These are phyloP conservation scores for Leccinum olivaceopallidum DNA, from an alignment of 768 basidiomycete genomes.

Conservation along the genomic window DNA sequence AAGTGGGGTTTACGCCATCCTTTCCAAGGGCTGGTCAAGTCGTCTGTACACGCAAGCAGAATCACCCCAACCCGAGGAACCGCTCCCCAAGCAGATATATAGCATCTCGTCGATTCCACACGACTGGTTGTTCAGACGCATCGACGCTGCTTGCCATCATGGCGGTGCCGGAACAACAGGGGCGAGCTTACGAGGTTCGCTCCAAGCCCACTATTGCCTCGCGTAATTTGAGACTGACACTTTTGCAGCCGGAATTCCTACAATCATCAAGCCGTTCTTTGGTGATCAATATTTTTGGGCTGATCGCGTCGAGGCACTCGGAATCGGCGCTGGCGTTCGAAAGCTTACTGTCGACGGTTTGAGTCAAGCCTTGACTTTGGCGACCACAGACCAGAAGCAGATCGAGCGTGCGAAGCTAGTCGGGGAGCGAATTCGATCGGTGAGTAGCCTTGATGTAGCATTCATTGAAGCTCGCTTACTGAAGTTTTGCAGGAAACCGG, in stretches of 20 bases:
- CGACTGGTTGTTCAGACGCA: constrained; percentile 92
- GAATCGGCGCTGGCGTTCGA: constrained; percentile 84
- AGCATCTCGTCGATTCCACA: constrained; percentile 86
- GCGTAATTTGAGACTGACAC: constrained; percentile 5
- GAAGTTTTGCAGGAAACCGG: constrained; percentile 77
- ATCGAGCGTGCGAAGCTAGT: constrained; percentile 81
- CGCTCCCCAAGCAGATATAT: constrained; percentile 79
- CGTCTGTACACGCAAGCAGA: constrained; percentile 71
- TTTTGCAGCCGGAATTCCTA: constrained; percentile 80
- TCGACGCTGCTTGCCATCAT: constrained; percentile 98
- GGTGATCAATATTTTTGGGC: constrained; percentile 99
- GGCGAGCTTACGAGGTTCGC: constrained; percentile 84
- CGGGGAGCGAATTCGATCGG: constrained; percentile 85
- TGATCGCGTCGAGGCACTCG: constrained; percentile 95
- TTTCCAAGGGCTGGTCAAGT: constrained; percentile 99
- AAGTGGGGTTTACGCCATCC: constrained; percentile 87
- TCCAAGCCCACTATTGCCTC: not conserved
- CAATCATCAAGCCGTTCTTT: constrained; percentile 96
- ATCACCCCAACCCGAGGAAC: constrained; percentile 61
- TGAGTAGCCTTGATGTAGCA: constrained; percentile 35
- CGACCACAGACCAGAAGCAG: constrained; percentile 88
- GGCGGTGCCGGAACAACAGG: constrained; percentile 97
- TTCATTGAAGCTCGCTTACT: constrained; percentile 1
- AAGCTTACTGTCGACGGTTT: constrained; percentile 82
- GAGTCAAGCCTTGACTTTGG: constrained; percentile 73